phyloP scores from a whole-genome alignment of 805 yeast species.

The Saccharomycopsis oosterbeekiorum region DNA sequence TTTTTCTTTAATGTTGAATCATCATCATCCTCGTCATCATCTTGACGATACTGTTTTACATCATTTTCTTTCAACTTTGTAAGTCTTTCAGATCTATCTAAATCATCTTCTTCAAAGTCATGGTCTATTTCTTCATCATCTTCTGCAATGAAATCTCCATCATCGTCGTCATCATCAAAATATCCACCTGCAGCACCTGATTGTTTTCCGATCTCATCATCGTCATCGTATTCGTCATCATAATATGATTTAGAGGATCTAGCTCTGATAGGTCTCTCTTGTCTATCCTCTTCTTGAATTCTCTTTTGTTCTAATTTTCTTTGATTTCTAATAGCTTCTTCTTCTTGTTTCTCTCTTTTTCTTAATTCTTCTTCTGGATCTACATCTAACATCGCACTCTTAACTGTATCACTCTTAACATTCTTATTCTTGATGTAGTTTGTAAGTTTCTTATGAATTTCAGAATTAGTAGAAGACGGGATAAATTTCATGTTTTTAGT shows the following conservation, averaged over 20 bases:
- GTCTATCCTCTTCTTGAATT: constrained; percentile 15
- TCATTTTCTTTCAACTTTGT: constrained; percentile 15
- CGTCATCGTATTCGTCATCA: constrained; percentile 7
- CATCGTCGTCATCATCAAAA: constrained; percentile 19
- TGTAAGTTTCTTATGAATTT: constrained; percentile 72
- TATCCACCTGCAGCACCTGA: constrained; percentile 9
- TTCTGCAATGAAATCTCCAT: constrained; percentile 19
- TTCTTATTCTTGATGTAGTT: constrained; percentile 43
- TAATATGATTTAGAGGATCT: background rate
- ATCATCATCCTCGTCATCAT: constrained; percentile 11
- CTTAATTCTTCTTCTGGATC: constrained; percentile 67
- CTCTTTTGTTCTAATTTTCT: constrained; percentile 45
- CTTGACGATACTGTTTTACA: constrained; percentile 3
- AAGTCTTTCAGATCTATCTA: constrained; percentile 19
- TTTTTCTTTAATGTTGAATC: constrained; percentile 10
- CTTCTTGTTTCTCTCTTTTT: constrained; percentile 57
- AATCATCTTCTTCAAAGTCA: constrained; percentile 21
- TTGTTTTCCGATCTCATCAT: constrained; percentile 8
- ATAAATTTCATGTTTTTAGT: constrained; percentile 61
- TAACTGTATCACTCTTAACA: constrained; percentile 30
- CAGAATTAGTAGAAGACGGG: constrained; percentile 85
- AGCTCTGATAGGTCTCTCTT: constrained; percentile 7
- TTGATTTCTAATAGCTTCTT: constrained; percentile 55
- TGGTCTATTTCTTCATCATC: constrained; percentile 18
- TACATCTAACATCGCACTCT: constrained; percentile 30